Evolutionary conservation across 257 asterid species (phyloP).

Genomic region (Scutellaria baicalensis): DNA sequence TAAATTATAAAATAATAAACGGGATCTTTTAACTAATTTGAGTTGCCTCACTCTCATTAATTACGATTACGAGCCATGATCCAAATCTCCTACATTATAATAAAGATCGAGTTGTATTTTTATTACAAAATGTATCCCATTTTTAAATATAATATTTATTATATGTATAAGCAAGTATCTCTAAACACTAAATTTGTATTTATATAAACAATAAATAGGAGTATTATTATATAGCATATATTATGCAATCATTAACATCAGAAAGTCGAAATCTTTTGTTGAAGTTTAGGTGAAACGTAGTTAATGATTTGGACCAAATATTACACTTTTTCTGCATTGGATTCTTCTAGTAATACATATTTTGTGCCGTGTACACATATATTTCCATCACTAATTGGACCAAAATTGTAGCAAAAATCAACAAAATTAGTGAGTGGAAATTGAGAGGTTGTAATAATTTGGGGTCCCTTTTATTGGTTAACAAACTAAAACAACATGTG

Average conservation of each 20-base stretch:
- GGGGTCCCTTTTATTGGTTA: constrained; percentile 13
- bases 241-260: not conserved
- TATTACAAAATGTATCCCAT: too few relatives aligned
- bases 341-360: constrained; percentile 25
- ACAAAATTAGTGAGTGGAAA: constrained; percentile 17
- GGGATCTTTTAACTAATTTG: not conserved
- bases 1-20: not conserved
- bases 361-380: not conserved
- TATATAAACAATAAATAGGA: not conserved
- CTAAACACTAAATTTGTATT: not conserved
- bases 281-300: not conserved
- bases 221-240: not conserved
- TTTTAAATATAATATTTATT: not conserved
- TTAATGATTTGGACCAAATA: too few relatives aligned
- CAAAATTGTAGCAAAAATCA: constrained; percentile 19
- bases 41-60: not conserved
- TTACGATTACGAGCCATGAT: too few relatives aligned
- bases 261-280: not conserved
- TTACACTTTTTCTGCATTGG: constrained; percentile 37
- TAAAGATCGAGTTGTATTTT: too few relatives aligned
- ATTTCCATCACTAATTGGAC: not conserved
- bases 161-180: too few relatives aligned
- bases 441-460: constrained; percentile 16
- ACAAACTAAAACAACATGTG: constrained; percentile 8
- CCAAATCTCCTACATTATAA: not conserved